Percentiles rank a stretch among this genome's conserved stretches.
phyloP scores from a whole-genome alignment of 257 asterid species.

The Solanum pimpinellifolium region DNA sequence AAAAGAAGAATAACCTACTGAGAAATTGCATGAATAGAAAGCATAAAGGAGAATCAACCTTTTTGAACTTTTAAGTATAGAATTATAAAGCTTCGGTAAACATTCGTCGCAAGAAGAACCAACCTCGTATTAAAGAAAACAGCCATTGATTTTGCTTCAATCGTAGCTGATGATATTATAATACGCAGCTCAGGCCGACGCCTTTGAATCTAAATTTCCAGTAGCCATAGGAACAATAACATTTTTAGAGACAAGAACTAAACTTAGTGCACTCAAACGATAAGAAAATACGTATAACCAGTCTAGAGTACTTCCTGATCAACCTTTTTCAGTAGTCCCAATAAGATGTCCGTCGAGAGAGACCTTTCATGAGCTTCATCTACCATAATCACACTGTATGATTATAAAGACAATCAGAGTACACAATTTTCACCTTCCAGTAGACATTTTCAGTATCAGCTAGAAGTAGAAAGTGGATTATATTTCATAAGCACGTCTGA shows the following conservation, averaged over 20 bases:
- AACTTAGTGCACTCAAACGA: not conserved
- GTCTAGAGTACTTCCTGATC: not conserved
- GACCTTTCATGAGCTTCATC: slow-evolving; percentile 99
- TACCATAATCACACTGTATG: slow-evolving; percentile 80
- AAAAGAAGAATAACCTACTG: not conserved
- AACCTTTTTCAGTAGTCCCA: slow-evolving; percentile 96
- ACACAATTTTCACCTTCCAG: not conserved
- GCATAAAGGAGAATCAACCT: not conserved
- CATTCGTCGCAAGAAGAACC: not conserved
- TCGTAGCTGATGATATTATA: slow-evolving; percentile 89
- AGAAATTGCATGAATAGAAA: not conserved
- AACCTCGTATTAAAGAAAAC: slow-evolving; percentile 71
- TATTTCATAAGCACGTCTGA: not conserved
- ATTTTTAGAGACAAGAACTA: not conserved
- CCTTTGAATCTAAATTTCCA: slow-evolving; percentile 52
- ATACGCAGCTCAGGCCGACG: slow-evolving; percentile 86
- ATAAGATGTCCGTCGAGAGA: slow-evolving; percentile 81
- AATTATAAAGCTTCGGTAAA: not conserved
- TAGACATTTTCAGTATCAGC: not conserved
- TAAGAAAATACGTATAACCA: not conserved
- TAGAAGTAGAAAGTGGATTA: not conserved
- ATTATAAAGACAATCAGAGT: not conserved
- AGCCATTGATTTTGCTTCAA: slow-evolving; percentile 92
- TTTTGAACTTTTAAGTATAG: not conserved
- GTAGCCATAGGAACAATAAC: not conserved